phyloP scores from a whole-genome alignment of 371 early-diverging fungal genomes.

The Mucor lusitanicus region DNA sequence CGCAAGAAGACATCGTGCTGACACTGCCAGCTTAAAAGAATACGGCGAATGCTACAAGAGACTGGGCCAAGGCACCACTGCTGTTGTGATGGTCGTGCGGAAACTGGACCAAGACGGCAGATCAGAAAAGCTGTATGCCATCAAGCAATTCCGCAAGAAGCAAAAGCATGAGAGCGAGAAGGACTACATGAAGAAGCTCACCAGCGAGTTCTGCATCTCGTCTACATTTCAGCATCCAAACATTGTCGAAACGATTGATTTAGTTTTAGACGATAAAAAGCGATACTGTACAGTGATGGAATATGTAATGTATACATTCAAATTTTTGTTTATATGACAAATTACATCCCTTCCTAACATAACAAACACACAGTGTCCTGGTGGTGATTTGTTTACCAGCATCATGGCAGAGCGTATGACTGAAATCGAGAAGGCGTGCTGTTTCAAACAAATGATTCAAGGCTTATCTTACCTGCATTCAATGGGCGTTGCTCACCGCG shows the following conservation, averaged over 20 bases:
- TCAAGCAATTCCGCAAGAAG: constrained; percentile 91
- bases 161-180: constrained; percentile 81
- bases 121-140: constrained; percentile 78
- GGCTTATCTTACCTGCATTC: constrained; percentile 91
- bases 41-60: constrained; percentile 79
- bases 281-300: constrained; percentile 98
- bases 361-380: constrained; percentile 56
- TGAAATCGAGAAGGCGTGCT: constrained; percentile 78
- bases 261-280: constrained; percentile 87
- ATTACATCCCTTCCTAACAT: constrained; percentile 1
- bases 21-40: constrained; percentile 57
- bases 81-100: constrained; percentile 86
- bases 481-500: constrained; percentile 94
- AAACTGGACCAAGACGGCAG: constrained; percentile 51
- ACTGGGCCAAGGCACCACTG: constrained; percentile 91
- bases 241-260: constrained; percentile 88
- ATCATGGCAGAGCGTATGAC: constrained; percentile 77
- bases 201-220: constrained; percentile 91
- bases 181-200: constrained; percentile 89
- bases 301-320: constrained; percentile 27
- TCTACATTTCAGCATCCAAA: constrained; percentile 82
- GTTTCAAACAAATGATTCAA: constrained; percentile 89
- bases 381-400: constrained; percentile 81
- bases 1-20: constrained; percentile 22
- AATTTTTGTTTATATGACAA: background rate